A percentile compares a stretch with the other conserved stretches of the same genome.
Conservation (phyloP, 352 stramenopile genomes). For the Globisporangium cederbergense region DNA sequence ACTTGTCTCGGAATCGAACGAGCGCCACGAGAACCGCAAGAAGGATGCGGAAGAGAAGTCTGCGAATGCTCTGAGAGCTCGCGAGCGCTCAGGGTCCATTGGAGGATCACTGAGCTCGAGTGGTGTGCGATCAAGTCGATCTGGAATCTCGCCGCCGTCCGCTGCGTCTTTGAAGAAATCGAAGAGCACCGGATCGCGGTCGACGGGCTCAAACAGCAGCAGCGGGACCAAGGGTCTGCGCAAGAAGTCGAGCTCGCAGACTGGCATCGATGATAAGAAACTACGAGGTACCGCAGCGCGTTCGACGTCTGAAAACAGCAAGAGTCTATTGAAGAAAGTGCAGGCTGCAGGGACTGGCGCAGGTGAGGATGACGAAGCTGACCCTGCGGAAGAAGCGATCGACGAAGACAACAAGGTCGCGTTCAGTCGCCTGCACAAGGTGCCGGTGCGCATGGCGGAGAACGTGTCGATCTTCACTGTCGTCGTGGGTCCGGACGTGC, state of each 20-base stretch:
- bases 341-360: slow-evolving; percentile 29
- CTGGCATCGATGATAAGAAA: slow-evolving; percentile 1
- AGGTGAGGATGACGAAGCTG: slow-evolving; percentile 50
- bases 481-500: slow-evolving; percentile 58
- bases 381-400: slow-evolving; percentile 27
- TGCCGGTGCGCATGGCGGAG: slow-evolving; percentile 62
- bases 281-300: background rate
- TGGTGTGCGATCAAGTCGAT: slow-evolving; percentile 7
- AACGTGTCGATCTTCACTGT: slow-evolving; percentile 70
- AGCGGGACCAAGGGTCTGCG: background rate
- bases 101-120: slow-evolving; percentile 8
- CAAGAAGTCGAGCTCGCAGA: slow-evolving; percentile 4
- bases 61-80: slow-evolving; percentile 19
- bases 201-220: slow-evolving; percentile 3
- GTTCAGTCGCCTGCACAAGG: slow-evolving; percentile 74
- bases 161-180: slow-evolving; percentile 9
- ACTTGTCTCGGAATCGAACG: slow-evolving; percentile 69
- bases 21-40: slow-evolving; percentile 60
- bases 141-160: background rate
- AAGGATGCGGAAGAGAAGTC: slow-evolving; percentile 29
- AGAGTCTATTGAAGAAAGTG: slow-evolving; percentile 10
- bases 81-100: slow-evolving; percentile 30
- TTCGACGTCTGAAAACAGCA: slow-evolving; percentile 7
- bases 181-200: slow-evolving; percentile 14
- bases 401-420: slow-evolving; percentile 79